A percentile compares a stretch with the other conserved stretches of the same genome.
phyloP scores from a whole-genome alignment of 2,329 filamentous ascomycete genomes.

The Ascochyta koolunga region DNA sequence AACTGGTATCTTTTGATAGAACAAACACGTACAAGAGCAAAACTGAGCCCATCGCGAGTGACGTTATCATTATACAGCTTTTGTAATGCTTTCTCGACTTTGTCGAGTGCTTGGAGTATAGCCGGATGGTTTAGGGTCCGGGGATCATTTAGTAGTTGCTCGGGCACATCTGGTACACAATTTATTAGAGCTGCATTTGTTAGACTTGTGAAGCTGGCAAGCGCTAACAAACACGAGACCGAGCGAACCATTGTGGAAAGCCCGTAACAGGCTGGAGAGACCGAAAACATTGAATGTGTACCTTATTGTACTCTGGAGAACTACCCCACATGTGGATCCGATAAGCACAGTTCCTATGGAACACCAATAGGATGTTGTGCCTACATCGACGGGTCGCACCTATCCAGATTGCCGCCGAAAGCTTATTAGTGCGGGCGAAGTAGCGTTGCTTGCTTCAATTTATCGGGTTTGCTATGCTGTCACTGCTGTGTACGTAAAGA shows the following conservation, averaged over 20 bases:
- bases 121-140: slow-evolving; percentile 27
- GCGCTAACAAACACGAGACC: background rate
- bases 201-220: background rate
- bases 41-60: slow-evolving; percentile 38
- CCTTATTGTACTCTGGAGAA: background rate
- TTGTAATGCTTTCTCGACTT: slow-evolving; percentile 16
- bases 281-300: background rate
- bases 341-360: slow-evolving; percentile 2
- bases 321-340: background rate
- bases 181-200: slow-evolving; percentile 5
- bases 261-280: background rate
- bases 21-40: slow-evolving; percentile 33
- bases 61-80: slow-evolving; percentile 15
- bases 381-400: slow-evolving; percentile 1
- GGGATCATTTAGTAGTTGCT: slow-evolving; percentile 24
- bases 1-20: background rate
- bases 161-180: slow-evolving; percentile 38
- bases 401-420: background rate
- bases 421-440: background rate
- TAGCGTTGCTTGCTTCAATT: background rate
- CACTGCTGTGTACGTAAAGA: background rate
- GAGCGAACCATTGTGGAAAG: background rate
- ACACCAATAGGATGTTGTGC: slow-evolving; percentile 4
- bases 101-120: slow-evolving; percentile 32
- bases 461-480: background rate